Percentiles rank a stretch among this genome's conserved stretches.
phyloP scores from a whole-genome alignment of 768 basidiomycete genomes.

The Leccinum subgranulosum region DNA sequence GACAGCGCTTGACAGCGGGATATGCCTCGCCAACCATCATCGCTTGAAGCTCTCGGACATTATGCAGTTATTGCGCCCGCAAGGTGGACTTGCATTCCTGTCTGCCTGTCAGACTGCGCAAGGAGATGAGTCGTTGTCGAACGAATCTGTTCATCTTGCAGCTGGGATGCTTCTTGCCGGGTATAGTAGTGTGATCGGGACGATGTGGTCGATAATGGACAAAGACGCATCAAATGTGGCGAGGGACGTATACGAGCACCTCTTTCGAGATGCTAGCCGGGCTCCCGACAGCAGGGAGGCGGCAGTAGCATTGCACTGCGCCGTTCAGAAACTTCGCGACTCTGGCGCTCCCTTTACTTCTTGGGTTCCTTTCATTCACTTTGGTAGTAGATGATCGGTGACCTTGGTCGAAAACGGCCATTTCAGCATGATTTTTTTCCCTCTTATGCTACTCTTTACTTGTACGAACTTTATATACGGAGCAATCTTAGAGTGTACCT shows the following conservation, averaged over 20 bases:
- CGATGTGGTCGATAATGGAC: not conserved
- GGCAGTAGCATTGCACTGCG: not conserved
- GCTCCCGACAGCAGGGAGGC: not conserved
- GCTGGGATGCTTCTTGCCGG: not conserved
- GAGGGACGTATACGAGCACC: not conserved
- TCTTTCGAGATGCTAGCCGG: not conserved
- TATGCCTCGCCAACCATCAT: too few species aligned
- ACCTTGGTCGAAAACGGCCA: not conserved
- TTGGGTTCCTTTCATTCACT: not conserved
- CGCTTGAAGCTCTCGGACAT: too few species aligned
- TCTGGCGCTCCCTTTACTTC: not conserved
- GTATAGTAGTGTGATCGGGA: not conserved
- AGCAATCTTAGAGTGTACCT: too few species aligned
- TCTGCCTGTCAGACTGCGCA: not conserved
- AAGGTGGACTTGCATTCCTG: too few species aligned
- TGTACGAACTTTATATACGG: too few species aligned
- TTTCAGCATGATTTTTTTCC: too few species aligned
- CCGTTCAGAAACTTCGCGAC: not conserved
- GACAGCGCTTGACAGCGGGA: too few species aligned
- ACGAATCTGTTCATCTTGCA: not conserved
- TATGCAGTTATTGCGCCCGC: too few species aligned
- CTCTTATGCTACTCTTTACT: too few species aligned
- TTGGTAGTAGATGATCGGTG: not conserved
- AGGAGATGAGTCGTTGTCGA: not conserved
- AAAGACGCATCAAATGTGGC: not conserved